These are phyloP conservation scores for Aspergillus hancockii DNA, from an alignment of 495 filamentous ascomycete species.

Conservation along the genomic window DNA sequence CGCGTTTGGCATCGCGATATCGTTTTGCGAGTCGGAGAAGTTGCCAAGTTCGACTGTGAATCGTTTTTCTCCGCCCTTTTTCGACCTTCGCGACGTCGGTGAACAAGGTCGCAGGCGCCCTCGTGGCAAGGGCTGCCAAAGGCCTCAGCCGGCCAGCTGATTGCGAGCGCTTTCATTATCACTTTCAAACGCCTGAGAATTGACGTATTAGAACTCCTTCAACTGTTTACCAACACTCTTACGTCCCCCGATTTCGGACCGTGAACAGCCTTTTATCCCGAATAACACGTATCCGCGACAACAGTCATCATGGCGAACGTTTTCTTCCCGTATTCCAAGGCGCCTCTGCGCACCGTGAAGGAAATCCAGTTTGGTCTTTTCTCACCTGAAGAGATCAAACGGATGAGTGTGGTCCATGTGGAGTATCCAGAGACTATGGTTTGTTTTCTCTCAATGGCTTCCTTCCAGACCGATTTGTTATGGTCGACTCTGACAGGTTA, in stretches of 20 bases:
- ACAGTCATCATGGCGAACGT: conserved; percentile 84
- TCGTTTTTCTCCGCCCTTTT: conserved; percentile 32
- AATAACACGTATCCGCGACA: conserved; percentile 20
- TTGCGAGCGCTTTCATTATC: conserved; percentile 40
- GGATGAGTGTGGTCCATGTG: conserved; percentile 90
- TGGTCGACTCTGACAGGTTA: conserved; percentile 24
- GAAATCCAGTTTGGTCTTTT: conserved; percentile 98
- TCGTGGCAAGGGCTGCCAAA: conserved; percentile 57
- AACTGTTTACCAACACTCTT: conserved; percentile 5
- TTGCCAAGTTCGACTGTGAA: conserved; percentile 30
- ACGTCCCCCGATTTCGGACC: not conserved
- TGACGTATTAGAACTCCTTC: conserved; percentile 6
- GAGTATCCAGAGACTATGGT: conserved; percentile 97
- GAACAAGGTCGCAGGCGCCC: conserved; percentile 51
- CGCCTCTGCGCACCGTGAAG: conserved; percentile 91
- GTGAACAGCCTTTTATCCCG: conserved; percentile 1
- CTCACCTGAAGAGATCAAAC: conserved; percentile 96
- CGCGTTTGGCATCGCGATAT: conserved; percentile 49
- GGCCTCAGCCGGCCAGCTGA: conserved; percentile 51
- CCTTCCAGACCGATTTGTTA: conserved; percentile 1
- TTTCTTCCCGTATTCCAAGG: conserved; percentile 87
- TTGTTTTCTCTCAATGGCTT: conserved; percentile 27
- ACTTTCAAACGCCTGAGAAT: conserved; percentile 19
- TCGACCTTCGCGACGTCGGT: conserved; percentile 43
- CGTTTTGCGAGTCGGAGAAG: conserved; percentile 23